A percentile compares a stretch with the other conserved stretches of the same genome.
These are phyloP conservation scores for Fibroporia radiculosa DNA, from an alignment of 768 basidiomycete species.

Conservation along the genomic window DNA sequence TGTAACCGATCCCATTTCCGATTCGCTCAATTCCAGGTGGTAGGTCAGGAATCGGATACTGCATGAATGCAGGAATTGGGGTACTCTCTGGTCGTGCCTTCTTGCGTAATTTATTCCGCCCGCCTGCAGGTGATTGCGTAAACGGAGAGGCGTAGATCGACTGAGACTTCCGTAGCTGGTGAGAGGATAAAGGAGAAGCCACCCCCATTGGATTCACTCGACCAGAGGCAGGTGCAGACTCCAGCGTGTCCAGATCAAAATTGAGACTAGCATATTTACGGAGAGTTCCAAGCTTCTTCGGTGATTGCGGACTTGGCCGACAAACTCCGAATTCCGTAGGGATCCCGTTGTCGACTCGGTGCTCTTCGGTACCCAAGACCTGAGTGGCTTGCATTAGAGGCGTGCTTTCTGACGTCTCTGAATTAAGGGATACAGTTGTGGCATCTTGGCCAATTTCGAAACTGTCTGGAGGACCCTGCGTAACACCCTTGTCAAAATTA, in stretches of 20 bases:
- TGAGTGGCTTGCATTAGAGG: background rate
- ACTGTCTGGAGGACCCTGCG: background rate
- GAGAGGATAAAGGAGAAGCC: constrained; percentile 4
- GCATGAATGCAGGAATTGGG: constrained; percentile 16
- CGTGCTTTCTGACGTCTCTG: background rate
- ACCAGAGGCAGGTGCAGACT: constrained; percentile 7
- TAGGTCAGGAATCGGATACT: constrained; percentile 26
- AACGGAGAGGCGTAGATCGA: constrained; percentile 22
- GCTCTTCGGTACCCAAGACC: background rate
- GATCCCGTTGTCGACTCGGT: constrained; percentile 3
- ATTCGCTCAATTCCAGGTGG: constrained; percentile 29
- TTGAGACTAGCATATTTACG: constrained; percentile 22
- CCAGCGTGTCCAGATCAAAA: constrained; percentile 18
- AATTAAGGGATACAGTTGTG: background rate
- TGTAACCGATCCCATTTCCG: constrained; percentile 27
- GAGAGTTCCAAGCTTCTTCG: constrained; percentile 10
- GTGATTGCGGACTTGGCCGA: background rate
- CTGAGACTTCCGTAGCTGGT: constrained; percentile 9
- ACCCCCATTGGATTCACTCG: constrained; percentile 4
- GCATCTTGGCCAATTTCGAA: background rate
- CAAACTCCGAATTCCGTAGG: constrained; percentile 9
- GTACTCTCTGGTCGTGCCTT: constrained; percentile 28
- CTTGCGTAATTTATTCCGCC: constrained; percentile 37
- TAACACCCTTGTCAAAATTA: background rate
- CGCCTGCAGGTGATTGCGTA: constrained; percentile 22